Conservation (phyloP, 139 green algal genomes). For the Picochlorum sp. region DNA sequence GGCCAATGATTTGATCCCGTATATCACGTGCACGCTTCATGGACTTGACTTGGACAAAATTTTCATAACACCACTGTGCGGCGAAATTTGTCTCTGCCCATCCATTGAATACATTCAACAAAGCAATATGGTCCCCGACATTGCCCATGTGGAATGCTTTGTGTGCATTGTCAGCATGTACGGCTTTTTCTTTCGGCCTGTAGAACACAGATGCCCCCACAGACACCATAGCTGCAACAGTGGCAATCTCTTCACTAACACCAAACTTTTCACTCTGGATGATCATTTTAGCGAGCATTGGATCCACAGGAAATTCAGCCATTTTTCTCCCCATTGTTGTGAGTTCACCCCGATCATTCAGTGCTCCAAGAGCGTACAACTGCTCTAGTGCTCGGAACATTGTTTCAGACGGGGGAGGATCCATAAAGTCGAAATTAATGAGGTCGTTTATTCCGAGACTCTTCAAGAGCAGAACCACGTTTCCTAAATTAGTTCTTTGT, state of each 20-base stretch:
- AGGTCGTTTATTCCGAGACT: slow-evolving; percentile 97
- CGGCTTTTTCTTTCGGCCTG: slow-evolving; percentile 89
- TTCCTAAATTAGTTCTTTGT: slow-evolving; percentile 93
- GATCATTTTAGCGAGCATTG: slow-evolving; percentile 91
- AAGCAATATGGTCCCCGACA: slow-evolving; percentile 84
- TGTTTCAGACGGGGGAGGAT: slow-evolving; percentile 85
- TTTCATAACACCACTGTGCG: slow-evolving; percentile 92
- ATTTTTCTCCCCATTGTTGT: slow-evolving; percentile 89
- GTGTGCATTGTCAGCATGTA: slow-evolving; percentile 89
- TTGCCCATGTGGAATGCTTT: slow-evolving; percentile 79
- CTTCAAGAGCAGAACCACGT: slow-evolving; percentile 96
- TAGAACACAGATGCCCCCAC: slow-evolving; percentile 91
- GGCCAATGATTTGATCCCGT: slow-evolving; percentile 86
- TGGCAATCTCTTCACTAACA: slow-evolving; percentile 76
- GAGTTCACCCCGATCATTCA: slow-evolving; percentile 89
- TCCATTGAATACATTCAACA: slow-evolving; percentile 74
- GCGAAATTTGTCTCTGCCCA: slow-evolving; percentile 88
- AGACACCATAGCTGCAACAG: slow-evolving; percentile 88
- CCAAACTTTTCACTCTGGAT: slow-evolving; percentile 73
- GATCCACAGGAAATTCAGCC: slow-evolving; percentile 96
- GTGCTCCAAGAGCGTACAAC: slow-evolving; percentile 92
- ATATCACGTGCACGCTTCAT: slow-evolving; percentile 97
- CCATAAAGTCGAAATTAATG: slow-evolving; percentile 98
- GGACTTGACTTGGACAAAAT: slow-evolving; percentile 87
- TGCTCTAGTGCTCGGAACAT: slow-evolving; percentile 88